Evolutionary conservation across 176 grass and related monocot species (phyloP), one percentile per base, ranked within the genome.

Genomic region (Oropetium thomaeum): DNA sequence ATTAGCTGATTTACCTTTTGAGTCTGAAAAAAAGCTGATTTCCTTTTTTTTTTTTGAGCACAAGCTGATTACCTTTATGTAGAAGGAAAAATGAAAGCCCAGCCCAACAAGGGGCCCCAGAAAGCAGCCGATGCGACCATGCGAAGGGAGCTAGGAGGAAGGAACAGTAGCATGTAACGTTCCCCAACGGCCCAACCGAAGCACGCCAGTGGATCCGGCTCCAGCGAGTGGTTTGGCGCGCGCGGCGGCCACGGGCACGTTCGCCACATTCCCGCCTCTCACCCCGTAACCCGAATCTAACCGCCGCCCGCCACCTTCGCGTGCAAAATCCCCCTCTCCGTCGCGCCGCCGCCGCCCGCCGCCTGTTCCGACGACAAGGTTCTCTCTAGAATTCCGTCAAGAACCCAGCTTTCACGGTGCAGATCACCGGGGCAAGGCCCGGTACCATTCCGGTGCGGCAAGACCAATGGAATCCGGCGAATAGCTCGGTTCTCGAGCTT

Each of bases 381-480:
- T 74, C 40, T 67, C 64, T 59, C 68, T 47, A 34, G 27, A 39
- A 13, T 22, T 67, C 62, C 62, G 33, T 25, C 22, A 65, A 53
- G 22, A 44, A 62, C 54, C 78, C 39, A 80, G 23, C 58, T 40
- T 72, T 49, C 58, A 47, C 70, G 58, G 45, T 58, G 59, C 47
- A 20, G 47, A 19, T 57, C 79, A 31, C 59, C 59, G 27, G 42
- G 76, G 23, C 15, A 8, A 67, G 30, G 28, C 10, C 32, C n/a
- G 49, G 62, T 22, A 62, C 61, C 17, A 68, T 39, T 25, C 62
- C 32, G 61, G 62, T 52, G 38, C 35, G 35, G 39, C 35, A 69
- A 44, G 65, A 49, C 39, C 65, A 32, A 87, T 87, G 84, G 79
- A 38, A 30, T 71, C 84, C 84, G 79, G 79, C 84, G 66, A 48